These are phyloP conservation scores for Tolypocladium sp. DNA, from an alignment of 2,329 filamentous ascomycete species.

Conservation along the genomic window DNA sequence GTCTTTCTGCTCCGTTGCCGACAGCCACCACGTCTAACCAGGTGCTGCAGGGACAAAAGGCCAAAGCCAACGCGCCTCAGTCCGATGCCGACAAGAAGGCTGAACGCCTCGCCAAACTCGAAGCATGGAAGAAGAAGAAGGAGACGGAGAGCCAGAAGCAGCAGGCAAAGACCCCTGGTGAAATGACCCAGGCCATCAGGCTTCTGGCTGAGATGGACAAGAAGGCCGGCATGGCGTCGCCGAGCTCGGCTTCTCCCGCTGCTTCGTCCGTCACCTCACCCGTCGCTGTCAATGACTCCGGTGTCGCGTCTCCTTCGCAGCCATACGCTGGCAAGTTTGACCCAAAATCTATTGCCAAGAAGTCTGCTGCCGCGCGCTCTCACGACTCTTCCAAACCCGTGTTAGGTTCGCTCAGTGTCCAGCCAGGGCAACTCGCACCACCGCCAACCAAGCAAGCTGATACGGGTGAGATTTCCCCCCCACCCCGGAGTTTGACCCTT, in stretches of 20 bases:
- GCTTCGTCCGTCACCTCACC: conserved; percentile 43
- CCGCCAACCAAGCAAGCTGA: conserved; percentile 21
- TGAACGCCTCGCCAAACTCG: conserved; percentile 70
- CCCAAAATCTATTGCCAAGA: conserved; percentile 78
- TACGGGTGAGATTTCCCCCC: conserved; percentile 23
- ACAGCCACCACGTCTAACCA: conserved; percentile 11
- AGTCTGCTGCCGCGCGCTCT: conserved; percentile 52
- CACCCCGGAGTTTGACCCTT: not conserved
- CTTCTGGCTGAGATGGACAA: conserved; percentile 67
- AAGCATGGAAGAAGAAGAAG: conserved; percentile 89
- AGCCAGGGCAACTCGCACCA: conserved; percentile 21
- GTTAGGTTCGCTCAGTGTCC: conserved; percentile 36
- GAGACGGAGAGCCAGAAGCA: conserved; percentile 67
- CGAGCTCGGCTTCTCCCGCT: conserved; percentile 38
- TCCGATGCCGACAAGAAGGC: conserved; percentile 67
- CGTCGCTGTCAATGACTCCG: conserved; percentile 30
- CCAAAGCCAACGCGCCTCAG: conserved; percentile 35
- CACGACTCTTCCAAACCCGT: conserved; percentile 40
- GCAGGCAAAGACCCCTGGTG: conserved; percentile 42
- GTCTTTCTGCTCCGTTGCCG: not conserved
- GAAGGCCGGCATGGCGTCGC: conserved; percentile 44
- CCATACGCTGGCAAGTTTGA: conserved; percentile 75
- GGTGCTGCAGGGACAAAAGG: conserved; percentile 40
- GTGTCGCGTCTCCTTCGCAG: conserved; percentile 39
- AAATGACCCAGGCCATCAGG: conserved; percentile 54